phyloP scores from a whole-genome alignment of 2,329 filamentous ascomycete genomes.

The Diaporthe amygdali region DNA sequence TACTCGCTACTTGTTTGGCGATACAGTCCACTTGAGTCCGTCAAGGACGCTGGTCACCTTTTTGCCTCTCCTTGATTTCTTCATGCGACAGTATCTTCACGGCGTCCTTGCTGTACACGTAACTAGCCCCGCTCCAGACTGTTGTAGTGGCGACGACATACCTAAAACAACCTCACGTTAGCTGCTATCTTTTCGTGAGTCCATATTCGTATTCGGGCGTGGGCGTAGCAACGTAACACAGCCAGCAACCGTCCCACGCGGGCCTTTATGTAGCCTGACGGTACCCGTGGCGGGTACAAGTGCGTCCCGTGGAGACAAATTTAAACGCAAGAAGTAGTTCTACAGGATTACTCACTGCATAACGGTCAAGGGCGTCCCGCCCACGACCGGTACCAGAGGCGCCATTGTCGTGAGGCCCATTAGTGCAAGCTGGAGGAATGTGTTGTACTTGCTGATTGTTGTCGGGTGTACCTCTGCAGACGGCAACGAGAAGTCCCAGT shows the following conservation, averaged over 20 bases:
- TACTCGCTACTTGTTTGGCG: background rate
- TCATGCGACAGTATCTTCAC: constrained; percentile 76
- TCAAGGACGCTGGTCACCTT: constrained; percentile 16
- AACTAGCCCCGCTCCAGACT: constrained; percentile 91
- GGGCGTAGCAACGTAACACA: background rate
- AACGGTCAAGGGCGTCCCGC: constrained; percentile 59
- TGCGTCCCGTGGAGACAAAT: background rate
- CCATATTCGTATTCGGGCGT: background rate
- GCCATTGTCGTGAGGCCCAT: constrained; percentile 84
- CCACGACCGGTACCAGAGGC: constrained; percentile 71
- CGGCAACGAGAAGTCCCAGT: constrained; percentile 97
- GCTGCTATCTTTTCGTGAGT: background rate
- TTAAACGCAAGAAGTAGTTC: background rate
- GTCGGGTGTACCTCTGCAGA: constrained; percentile 85
- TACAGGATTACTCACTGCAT: constrained; percentile 63
- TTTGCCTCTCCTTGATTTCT: constrained; percentile 30
- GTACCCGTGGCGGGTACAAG: no score
- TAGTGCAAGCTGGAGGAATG: constrained; percentile 85
- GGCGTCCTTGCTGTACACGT: constrained; percentile 87
- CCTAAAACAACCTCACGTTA: constrained; percentile 46
- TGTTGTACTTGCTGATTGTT: constrained; percentile 89
- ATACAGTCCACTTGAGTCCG: background rate
- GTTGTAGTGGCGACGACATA: constrained; percentile 89
- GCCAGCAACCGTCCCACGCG: background rate
- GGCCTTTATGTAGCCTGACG: no score